phyloP scores from a whole-genome alignment of 2,329 filamentous ascomycete species.

The Fusarium coffeatum region DNA sequence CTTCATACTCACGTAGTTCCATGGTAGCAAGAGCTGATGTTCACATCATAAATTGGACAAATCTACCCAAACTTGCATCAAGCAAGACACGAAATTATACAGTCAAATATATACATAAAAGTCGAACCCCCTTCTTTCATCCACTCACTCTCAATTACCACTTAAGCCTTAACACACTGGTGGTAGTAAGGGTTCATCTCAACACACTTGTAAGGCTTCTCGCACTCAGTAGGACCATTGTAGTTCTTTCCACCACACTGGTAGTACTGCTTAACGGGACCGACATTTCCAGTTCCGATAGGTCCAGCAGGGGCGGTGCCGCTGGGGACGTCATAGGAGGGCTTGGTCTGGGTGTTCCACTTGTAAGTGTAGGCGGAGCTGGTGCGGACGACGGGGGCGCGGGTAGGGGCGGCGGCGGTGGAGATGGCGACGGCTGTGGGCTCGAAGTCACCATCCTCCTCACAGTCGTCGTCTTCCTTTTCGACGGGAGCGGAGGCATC shows the following conservation, averaged over 20 bases:
- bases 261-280: constrained; percentile 32
- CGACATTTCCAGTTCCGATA: constrained; percentile 20
- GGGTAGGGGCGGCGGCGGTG: constrained; percentile 3
- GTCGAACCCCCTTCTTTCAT: not conserved
- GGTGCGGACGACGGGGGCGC: constrained; percentile 39
- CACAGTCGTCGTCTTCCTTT: constrained; percentile 6
- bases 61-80: constrained; percentile 26
- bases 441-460: constrained; percentile 4
- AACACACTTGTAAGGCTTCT: constrained; percentile 35
- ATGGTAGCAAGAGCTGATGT: not conserved
- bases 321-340: constrained; percentile 9
- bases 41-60: not conserved
- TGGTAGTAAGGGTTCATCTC: constrained; percentile 38
- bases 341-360: constrained; percentile 39
- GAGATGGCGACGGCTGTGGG: not conserved
- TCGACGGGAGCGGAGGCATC: too few species aligned
- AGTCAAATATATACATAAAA: constrained; percentile 37
- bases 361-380: constrained; percentile 30
- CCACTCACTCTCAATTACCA: not conserved
- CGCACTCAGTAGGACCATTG: constrained; percentile 37
- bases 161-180: constrained; percentile 32
- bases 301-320: constrained; percentile 28
- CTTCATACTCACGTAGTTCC: fast-evolving
- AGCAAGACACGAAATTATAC: constrained; percentile 32
- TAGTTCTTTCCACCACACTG: constrained; percentile 41